These are phyloP conservation scores for Omphalotus olearius DNA, from an alignment of 1,284 basidiomycete species.

Conservation along the genomic window DNA sequence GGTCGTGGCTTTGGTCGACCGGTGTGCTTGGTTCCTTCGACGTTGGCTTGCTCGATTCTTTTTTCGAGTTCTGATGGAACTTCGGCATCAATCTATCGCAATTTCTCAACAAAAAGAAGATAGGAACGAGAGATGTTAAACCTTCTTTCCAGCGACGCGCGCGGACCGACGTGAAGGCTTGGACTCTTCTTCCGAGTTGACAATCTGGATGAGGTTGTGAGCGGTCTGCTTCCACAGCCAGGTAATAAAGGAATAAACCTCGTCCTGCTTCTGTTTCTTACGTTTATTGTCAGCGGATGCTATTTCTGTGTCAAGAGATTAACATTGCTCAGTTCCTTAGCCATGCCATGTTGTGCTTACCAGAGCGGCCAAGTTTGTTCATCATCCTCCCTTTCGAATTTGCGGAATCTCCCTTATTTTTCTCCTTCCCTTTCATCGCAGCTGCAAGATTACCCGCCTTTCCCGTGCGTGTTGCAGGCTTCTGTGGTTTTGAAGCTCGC, in stretches of 20 bases:
- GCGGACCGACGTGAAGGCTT: conserved; percentile 4
- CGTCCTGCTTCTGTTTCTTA: background rate
- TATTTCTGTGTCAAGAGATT: background rate
- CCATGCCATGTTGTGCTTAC: background rate
- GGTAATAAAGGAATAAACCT: background rate
- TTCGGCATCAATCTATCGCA: background rate
- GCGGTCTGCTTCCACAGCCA: background rate
- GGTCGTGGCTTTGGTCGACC: background rate
- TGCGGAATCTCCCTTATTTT: conserved; percentile 6
- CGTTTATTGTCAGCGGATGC: background rate
- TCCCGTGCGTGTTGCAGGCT: background rate
- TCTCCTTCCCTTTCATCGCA: conserved; percentile 14
- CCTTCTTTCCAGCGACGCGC: conserved; percentile 6
- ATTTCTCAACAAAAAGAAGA: background rate
- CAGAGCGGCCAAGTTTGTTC: background rate
- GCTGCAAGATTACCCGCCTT: background rate
- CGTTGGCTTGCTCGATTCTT: background rate
- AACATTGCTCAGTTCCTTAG: background rate
- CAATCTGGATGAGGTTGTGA: background rate
- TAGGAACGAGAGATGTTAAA: background rate
- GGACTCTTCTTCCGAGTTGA: background rate
- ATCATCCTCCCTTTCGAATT: background rate
- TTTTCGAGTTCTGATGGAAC: background rate
- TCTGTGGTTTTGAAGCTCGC: background rate
- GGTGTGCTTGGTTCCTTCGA: background rate